These are phyloP conservation scores for Phyllosticta paracitricarpa DNA, from an alignment of 2,329 filamentous ascomycete genomes.

Conservation along the genomic window DNA sequence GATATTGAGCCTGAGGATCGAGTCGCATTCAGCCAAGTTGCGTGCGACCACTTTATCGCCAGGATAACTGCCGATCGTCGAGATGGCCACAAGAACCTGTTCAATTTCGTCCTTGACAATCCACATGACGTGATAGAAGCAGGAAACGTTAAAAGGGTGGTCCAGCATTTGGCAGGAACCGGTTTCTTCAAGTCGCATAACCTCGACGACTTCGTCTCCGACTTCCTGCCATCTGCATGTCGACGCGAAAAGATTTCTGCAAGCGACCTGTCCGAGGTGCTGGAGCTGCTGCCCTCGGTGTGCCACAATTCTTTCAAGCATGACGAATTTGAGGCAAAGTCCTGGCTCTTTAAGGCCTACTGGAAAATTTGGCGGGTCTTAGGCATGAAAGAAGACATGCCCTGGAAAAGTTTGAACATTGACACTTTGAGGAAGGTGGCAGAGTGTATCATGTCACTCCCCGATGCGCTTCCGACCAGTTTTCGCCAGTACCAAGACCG, in stretches of 20 bases:
- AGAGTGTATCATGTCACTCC: not conserved
- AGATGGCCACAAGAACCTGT: not conserved
- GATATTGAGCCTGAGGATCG: not conserved
- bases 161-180: not conserved
- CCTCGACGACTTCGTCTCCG: not conserved
- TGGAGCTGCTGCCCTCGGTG: not conserved
- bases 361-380: conserved; percentile 4
- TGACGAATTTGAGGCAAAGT: not conserved
- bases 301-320: not conserved
- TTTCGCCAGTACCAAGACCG: not conserved
- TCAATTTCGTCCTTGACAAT: not conserved
- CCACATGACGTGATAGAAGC: not conserved
- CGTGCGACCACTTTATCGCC: conserved; percentile 3
- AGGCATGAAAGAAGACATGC: not conserved
- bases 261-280: not conserved
- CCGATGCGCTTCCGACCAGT: not conserved
- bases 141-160: not conserved
- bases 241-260: not conserved
- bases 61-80: not conserved
- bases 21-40: conserved; percentile 1
- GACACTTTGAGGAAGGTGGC: not conserved
- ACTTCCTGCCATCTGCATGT: not conserved
- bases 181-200: not conserved
- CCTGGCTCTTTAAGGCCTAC: conserved; percentile 1
- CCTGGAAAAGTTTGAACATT: not conserved